Base-by-base conservation (phyloP, 2,329 filamentous ascomycete species). In the Arthrinium phaeospermum region DNA sequence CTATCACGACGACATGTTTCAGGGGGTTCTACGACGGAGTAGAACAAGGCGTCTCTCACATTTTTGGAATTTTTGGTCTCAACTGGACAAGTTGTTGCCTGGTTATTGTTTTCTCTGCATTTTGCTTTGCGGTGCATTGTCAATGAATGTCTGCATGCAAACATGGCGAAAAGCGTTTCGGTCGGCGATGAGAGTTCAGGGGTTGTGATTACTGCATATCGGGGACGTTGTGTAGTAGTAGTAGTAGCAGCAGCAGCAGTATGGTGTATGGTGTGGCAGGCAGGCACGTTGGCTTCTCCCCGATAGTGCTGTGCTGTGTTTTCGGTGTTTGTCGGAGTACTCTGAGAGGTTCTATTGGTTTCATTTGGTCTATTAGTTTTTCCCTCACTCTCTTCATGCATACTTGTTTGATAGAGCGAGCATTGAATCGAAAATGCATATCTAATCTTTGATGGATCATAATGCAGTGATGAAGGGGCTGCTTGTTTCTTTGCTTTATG, bases 1-100 rank as follows among this genome's bases (percentile, higher is more conserved):
- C 57, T 64, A 64, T 64, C n/a, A 64, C 34, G 57, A 64, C 57
- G 57, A 64, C 57, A 64, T 64, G 57, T 64, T 41, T 64, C 34
- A 41, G 19, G 57, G 57, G 34, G 57, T 64, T 64, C 57, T 64
- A 64, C 57, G 30, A 41, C 34, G 57, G 34, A 22, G 57, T 37
- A 14, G 57, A 64, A 64, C 57, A 64, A 64, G 34, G 57, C 34
- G 34, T 41, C 34, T 64, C 16, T 27, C 37, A 51, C 47, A 61
- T 34, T 64, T 64, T 64, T 41, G 57, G 57, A 13, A 37, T 64
- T 64, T 64, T 61, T 30, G 57, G 34, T 41, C 27, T 57, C 57
- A n/a, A 41, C 57, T 64, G 57, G 34, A 64, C 41, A 24, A 41
- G 57, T 64, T 64, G 57, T 41, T 41, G 27, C 51, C 30, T 41